phyloP scores from a whole-genome alignment of 192 early-diverging fungal genomes.

The Backusella australiensis region DNA sequence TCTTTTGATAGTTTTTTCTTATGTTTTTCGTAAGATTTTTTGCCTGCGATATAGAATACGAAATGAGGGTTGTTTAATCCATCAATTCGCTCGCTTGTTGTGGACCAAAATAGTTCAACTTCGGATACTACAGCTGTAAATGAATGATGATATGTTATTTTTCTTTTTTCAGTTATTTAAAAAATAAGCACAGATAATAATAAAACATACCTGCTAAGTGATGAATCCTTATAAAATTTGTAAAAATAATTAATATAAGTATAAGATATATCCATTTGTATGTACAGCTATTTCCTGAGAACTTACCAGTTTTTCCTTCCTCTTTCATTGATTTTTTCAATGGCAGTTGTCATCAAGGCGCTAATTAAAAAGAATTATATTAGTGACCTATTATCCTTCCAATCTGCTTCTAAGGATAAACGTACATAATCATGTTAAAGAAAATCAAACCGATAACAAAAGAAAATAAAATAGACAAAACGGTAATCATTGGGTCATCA shows the following conservation, averaged over 20 bases:
- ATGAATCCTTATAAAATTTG: neutral
- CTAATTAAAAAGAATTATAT: neutral
- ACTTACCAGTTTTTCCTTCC: neutral
- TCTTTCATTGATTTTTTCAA: neutral
- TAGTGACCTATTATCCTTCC: too few relatives aligned
- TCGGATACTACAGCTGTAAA: conserved; percentile 2
- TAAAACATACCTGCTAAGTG: conserved; percentile 22
- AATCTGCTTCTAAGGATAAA: too few relatives aligned
- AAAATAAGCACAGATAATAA: too few relatives aligned
- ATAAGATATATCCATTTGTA: too few relatives aligned
- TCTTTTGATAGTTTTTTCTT: neutral
- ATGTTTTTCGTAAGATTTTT: neutral
- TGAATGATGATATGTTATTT: too few relatives aligned
- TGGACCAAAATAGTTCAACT: conserved; percentile 11
- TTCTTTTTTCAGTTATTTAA: too few relatives aligned
- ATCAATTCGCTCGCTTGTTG: neutral
- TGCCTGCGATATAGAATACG: conserved; percentile 8
- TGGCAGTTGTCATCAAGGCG: conserved; percentile 3
- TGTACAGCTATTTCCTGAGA: too few relatives aligned
- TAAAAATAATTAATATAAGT: neutral
- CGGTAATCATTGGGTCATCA: too few relatives aligned
- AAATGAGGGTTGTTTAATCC: conserved; percentile 2
- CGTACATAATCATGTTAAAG: too few relatives aligned
- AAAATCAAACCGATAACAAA: too few relatives aligned
- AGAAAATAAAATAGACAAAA: too few relatives aligned